A percentile compares a stretch with the other conserved stretches of the same genome.
These are phyloP conservation scores for Cryptococcus deneoformans DNA, from an alignment of 1,284 basidiomycete genomes.

Conservation along the genomic window DNA sequence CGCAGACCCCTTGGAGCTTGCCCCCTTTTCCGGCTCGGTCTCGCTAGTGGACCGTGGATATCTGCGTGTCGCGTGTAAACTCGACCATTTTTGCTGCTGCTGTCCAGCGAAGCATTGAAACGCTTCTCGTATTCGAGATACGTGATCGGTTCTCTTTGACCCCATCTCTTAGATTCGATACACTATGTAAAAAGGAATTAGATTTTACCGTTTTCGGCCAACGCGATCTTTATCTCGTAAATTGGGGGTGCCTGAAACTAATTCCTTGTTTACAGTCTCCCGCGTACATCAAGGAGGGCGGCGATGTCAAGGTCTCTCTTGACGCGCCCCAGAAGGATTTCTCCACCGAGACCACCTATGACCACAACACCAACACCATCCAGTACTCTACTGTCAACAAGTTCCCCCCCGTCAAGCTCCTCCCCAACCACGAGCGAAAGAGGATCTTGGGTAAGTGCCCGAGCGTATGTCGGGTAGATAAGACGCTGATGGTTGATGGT, in stretches of 20 bases:
- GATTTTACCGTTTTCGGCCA: not conserved
- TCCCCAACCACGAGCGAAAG: constrained; percentile 74
- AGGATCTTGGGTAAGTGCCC: constrained; percentile 61
- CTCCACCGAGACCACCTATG: constrained; percentile 79
- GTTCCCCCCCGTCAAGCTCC: constrained; percentile 87
- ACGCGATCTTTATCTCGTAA: too few species aligned
- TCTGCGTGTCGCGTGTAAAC: too few species aligned
- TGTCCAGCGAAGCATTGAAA: too few species aligned
- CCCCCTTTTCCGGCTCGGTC: too few species aligned
- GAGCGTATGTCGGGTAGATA: not conserved
- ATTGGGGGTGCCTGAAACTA: constrained; percentile 4
- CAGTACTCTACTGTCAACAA: constrained; percentile 86
- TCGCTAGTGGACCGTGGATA: too few species aligned
- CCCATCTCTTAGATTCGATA: too few species aligned
- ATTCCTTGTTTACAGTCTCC: constrained; percentile 25
- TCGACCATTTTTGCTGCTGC: too few species aligned
- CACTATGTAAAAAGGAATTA: too few species aligned
- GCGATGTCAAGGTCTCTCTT: constrained; percentile 57
- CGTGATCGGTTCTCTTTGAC: too few species aligned
- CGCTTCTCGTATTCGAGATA: too few species aligned
- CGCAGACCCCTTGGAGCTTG: too few species aligned
- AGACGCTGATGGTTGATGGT: constrained; percentile 1
- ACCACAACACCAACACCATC: constrained; percentile 71
- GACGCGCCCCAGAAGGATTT: constrained; percentile 52
- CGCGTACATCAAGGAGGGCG: constrained; percentile 53